A percentile compares a stretch with the other conserved stretches of the same genome.
Conservation (phyloP, 768 basidiomycete species). For the Phlebiopsis flavidoalba region DNA sequence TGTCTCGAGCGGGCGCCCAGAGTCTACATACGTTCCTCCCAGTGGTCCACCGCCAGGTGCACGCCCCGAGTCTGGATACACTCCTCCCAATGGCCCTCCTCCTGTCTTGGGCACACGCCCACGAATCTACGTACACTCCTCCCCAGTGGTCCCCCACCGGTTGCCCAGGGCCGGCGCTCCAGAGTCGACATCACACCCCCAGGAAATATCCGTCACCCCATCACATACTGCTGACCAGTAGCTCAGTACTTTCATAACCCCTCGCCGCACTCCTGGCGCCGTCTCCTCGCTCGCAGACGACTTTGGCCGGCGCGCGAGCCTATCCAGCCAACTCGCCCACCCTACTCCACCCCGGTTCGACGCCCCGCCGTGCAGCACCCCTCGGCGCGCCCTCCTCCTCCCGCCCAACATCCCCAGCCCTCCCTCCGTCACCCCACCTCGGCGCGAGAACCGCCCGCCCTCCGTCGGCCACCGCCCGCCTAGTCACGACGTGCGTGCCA, state of each 20-base stretch:
- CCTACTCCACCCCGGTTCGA: slow-evolving; percentile 3
- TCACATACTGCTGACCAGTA: background rate
- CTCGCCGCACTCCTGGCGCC: background rate
- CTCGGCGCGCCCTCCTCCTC: slow-evolving; percentile 5
- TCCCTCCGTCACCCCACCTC: background rate
- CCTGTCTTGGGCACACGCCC: no score
- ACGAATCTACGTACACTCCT: no score
- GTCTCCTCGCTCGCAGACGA: slow-evolving; percentile 21
- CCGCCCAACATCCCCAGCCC: slow-evolving; percentile 3
- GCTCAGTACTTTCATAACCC: background rate
- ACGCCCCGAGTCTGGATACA: no score
- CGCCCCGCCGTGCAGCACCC: slow-evolving; percentile 29
- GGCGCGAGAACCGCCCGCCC: background rate
- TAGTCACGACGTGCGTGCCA: background rate
- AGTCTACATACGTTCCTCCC: background rate
- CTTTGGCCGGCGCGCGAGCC: slow-evolving; percentile 30
- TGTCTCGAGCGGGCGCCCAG: background rate
- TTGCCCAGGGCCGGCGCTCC: no score
- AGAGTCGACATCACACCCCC: no score
- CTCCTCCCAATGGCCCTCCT: no score
- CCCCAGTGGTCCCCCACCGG: no score
- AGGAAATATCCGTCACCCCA: background rate
- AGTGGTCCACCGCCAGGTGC: no score
- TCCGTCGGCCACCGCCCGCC: slow-evolving; percentile 7
- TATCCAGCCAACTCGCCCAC: slow-evolving; percentile 21